Evolutionary conservation across 352 stramenopile genomes (phyloP), one percentile per base, ranked within the genome.

Genomic region (Thraustochytrium striatum): DNA sequence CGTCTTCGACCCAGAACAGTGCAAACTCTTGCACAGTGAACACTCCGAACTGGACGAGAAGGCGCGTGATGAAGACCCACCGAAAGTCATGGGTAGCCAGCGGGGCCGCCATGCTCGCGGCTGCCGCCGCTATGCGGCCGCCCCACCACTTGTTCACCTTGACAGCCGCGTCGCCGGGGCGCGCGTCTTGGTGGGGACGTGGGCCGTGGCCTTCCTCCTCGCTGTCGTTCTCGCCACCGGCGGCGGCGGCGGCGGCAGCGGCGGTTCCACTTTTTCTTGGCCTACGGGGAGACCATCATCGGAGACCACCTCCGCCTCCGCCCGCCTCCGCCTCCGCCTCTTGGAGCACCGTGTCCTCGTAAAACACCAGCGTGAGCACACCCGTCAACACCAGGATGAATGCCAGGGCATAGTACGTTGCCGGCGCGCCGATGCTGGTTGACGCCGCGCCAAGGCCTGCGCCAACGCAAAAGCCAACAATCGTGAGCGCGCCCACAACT

Each of bases 1-100:
- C 65, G 36, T 75, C 65, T 0, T 7, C 52, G n/a, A 75, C 65
- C 65, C 65, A 75, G 30, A 75, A 75, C n/a, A 75, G 65, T 43
- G 68, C 21, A 43, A 75, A 75, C 35, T 75, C 32, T 9, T 55
- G 43, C 25, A 75, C 25, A 16, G 65, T 75, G 25, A 61, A 75
- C n/a, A 72, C 52, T 7, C 65, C 65, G 30, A 75, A 75, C 2
- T 75, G 65, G 5, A 75, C 39, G 3, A 75, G 65, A 3, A 75
- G 50, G 9, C 65, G 65, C 65, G 65, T 75, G 3, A 75, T n/a
- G 50, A 75, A 75, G 32, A 75, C 65, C 65, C 65, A 75, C 19
- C 43, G 25, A 30, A 75, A 75, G 36, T 68, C 65, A 30, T 75
- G 39, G 1, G 43, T 25, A 11, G 44, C 44, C 58, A 75, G 50